Conservation (phyloP, 768 basidiomycete species). For the Mycena crocata region DNA sequence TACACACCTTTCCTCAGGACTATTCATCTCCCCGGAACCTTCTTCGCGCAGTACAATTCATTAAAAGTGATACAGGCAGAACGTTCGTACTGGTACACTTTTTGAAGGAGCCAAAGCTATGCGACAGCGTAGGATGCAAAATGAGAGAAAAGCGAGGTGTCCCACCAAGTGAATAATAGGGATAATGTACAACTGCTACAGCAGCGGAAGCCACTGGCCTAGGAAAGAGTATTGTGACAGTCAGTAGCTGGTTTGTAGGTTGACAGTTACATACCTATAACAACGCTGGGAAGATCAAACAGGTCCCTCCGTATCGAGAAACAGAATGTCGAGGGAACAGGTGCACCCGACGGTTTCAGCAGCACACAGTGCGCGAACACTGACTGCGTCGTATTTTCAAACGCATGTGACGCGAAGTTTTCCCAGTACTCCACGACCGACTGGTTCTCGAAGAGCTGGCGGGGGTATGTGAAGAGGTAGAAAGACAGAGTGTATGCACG, state of each 20-base stretch:
- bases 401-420: slow-evolving; percentile 95
- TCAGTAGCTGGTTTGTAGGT: slow-evolving; percentile 20
- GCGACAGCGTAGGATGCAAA: slow-evolving; percentile 17
- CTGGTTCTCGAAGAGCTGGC: slow-evolving; percentile 92
- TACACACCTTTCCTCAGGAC: background rate
- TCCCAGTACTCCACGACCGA: slow-evolving; percentile 97
- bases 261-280: slow-evolving; percentile 71
- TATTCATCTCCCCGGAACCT: slow-evolving; percentile 10
- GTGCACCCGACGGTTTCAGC: slow-evolving; percentile 85
- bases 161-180: slow-evolving; percentile 18
- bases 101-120: background rate
- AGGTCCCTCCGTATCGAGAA: slow-evolving; percentile 95
- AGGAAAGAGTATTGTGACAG: background rate
- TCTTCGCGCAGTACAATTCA: slow-evolving; percentile 27
- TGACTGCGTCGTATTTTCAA: slow-evolving; percentile 96
- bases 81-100: slow-evolving; percentile 20
- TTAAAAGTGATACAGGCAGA: slow-evolving; percentile 31
- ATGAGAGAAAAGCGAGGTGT: slow-evolving; percentile 14
- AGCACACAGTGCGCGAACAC: slow-evolving; percentile 94
- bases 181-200: slow-evolving; percentile 54
- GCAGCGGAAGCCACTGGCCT: slow-evolving; percentile 91
- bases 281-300: slow-evolving; percentile 89
- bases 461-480: background rate
- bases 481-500: slow-evolving; percentile 36
- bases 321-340: slow-evolving; percentile 93